Evolutionary conservation across 2,329 filamentous ascomycete species (phyloP), one percentile per base, ranked within the genome.

Genomic region (Alternaria brassicicola): DNA sequence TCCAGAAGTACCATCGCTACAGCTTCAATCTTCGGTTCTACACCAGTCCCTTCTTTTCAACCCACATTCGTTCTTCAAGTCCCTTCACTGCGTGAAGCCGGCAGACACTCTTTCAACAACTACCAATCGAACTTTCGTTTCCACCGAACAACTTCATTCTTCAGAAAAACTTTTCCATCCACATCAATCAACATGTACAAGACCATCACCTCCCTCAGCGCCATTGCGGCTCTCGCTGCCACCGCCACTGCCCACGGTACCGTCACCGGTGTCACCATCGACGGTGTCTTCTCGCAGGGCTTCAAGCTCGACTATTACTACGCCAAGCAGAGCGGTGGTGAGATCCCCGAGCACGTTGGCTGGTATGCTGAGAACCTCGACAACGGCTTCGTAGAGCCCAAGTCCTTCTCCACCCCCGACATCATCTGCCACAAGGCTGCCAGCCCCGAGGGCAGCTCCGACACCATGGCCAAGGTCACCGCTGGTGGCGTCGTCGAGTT

Each of bases 381-480:
- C 67, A 76, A 75, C 61, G 73, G 73, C 58, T 77, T 75, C 55
- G 68, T 77, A 28, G 64, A 67, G 52, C 72, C 72, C 42, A 65
- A 68, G 59, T 46, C 60, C 28, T 76, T 69, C 64, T 57, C 52
- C 52, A 59, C 55, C 15, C 39, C 73, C 47, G 73, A 77, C 64
- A 87, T 89, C 63, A 85, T 87, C 77, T 89, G 86, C 80, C 88
- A 90, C 80, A 81, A 81, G 72, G 76, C 77, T 41, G 86, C 83
- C 28, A 79, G 80, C 28, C 80, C 82, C 78, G 60, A 66, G 28
- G 58, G 58, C 26, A 66, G 63, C 25, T 66, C 62, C 10, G 78
- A 81, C 56, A 79, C 81, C 61, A 43, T 70, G 47, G 85, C 84
- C 17, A 78, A 82, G n/a, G 83, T 89, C 35, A 78, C 81, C n/a